phyloP scores from a whole-genome alignment of 2,329 filamentous ascomycete species.

The Teratosphaeria pseudoeucalypti region DNA sequence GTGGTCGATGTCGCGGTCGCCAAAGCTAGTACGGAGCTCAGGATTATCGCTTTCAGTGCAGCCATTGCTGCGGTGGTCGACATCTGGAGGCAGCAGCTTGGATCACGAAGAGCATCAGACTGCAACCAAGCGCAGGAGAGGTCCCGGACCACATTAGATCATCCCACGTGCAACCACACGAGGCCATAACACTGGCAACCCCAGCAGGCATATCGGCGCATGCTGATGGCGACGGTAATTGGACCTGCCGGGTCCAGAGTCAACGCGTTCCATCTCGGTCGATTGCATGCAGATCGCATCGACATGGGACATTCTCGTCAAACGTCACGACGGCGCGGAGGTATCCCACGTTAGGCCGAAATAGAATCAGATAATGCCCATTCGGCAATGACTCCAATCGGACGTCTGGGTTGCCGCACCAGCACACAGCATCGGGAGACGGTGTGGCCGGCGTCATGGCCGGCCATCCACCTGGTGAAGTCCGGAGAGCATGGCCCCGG shows the following conservation, averaged over 20 bases:
- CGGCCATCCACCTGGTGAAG: background rate
- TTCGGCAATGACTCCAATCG: background rate
- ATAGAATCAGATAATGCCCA: background rate
- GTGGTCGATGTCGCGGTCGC: background rate
- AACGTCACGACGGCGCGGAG: background rate
- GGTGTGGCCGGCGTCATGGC: background rate
- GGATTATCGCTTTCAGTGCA: background rate
- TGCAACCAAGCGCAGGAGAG: background rate
- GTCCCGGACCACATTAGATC: background rate
- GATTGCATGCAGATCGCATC: background rate
- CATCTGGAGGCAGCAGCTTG: background rate
- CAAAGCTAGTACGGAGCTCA: background rate
- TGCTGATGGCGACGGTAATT: background rate
- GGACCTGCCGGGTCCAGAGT: background rate
- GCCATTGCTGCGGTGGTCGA: background rate
- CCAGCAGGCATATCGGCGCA: background rate
- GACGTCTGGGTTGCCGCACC: background rate
- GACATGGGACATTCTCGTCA: background rate
- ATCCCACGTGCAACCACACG: background rate
- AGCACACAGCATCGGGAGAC: background rate
- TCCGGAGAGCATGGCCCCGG: background rate
- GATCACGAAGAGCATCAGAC: background rate
- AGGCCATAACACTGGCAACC: background rate
- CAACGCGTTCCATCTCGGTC: background rate
- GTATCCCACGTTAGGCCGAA: background rate